Evolutionary conservation across 1,284 basidiomycete species (phyloP), one percentile per base, ranked within the genome.

Genomic region (Mrakiaceae sp.): DNA sequence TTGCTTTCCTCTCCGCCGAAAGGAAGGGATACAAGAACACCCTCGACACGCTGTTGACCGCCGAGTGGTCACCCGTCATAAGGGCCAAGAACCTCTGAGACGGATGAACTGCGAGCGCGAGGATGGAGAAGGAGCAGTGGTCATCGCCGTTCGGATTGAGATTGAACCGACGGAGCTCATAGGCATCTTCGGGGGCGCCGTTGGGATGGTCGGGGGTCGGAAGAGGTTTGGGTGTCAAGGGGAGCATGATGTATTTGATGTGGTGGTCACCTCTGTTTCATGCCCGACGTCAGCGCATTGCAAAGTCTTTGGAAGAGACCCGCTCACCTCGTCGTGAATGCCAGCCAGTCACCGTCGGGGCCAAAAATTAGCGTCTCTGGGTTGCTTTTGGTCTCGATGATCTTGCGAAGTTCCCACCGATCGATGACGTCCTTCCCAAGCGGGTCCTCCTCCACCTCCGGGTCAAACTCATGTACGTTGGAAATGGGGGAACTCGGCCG

Each of bases 81-180:
- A 74, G 74, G 6, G 75, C 75, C 3, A 78, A 62, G n/a, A 76
- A 64, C 48, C 70, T 70, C 0, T 73, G 73, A 0, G 70, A 70
- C 0, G 77, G 77, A 64, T 78, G 74, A 2, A 77, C 60, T 0
- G 74, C 72, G 63, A 78, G 66, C 4, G 53, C 42, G 10, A 79
- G 89, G 74, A 72, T 88, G 81, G 67, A 88, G 81, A 78, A 78
- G 27, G 73, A 74, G 51, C 76, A 70, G 64, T 76, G 75, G 42
- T 49, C 50, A 60, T 64, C 51, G 4, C 57, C 64, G 39, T 52
- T 57, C 12, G 55, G 52, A 11, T 60, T 61, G 16, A 70, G 67
- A 59, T 74, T 72, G n/a, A 72, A 73, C 3, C 68, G 68, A 43
- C 75, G 69, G 7, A 72, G 51, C 49, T 60, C 53, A 56, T 58